phyloP scores from a whole-genome alignment of 2,329 filamentous ascomycete genomes.

The Ophiostoma perfectum region DNA sequence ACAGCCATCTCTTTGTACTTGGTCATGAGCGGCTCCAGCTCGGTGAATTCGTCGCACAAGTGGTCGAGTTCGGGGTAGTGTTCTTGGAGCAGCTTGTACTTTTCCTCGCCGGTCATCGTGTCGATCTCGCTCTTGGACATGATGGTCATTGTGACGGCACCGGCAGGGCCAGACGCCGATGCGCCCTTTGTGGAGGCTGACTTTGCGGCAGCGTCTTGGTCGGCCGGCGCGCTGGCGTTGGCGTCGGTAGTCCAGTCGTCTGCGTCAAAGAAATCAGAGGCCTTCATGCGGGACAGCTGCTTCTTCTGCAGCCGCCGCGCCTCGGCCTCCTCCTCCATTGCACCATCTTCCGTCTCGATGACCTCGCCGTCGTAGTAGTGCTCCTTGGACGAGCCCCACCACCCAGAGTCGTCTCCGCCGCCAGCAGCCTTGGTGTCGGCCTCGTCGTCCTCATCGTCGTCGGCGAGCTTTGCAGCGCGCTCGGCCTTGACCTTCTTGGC shows the following conservation, averaged over 20 bases:
- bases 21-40: conserved; percentile 62
- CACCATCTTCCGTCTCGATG: conserved; percentile 59
- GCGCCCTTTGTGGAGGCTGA: not conserved
- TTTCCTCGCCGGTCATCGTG: conserved; percentile 70
- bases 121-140: conserved; percentile 76
- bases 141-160: conserved; percentile 78
- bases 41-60: conserved; percentile 71
- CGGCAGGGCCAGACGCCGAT: conserved; percentile 32
- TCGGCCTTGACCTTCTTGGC: conserved; percentile 19
- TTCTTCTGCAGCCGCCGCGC: conserved; percentile 85
- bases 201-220: conserved; percentile 28
- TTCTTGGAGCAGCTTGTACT: conserved; percentile 66
- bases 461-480: conserved; percentile 36
- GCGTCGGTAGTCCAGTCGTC: conserved; percentile 65
- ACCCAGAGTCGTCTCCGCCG: conserved; percentile 57
- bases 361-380: conserved; percentile 91
- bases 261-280: conserved; percentile 92
- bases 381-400: conserved; percentile 81
- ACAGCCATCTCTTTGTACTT: conserved; percentile 55
- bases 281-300: conserved; percentile 80
- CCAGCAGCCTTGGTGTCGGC: conserved; percentile 52
- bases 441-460: conserved; percentile 43
- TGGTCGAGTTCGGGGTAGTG: conserved; percentile 91
- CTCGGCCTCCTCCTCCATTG: conserved; percentile 86
- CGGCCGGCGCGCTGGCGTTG: conserved; percentile 33